Conservation (phyloP, 75 land plant species). For the Picea sitchensis region DNA sequence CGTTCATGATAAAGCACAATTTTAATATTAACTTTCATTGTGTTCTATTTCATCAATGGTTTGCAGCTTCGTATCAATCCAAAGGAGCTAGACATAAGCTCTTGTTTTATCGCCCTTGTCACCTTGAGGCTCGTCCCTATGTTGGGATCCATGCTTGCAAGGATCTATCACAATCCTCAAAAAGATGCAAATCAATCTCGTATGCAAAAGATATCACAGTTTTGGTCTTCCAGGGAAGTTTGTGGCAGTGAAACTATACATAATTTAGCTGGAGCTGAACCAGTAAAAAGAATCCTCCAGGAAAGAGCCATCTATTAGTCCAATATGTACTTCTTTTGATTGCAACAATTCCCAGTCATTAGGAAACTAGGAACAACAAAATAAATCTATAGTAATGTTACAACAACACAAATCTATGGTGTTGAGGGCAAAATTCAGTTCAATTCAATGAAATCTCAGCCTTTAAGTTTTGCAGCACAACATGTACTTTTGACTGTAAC, state of each 20-base stretch:
- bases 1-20: no score
- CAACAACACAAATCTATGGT: no score
- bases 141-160: slow-evolving; percentile 87
- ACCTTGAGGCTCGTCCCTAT: slow-evolving; percentile 14
- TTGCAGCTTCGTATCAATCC: slow-evolving; percentile 64
- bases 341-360: no score
- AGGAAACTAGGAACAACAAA: no score
- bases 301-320: slow-evolving; percentile 18
- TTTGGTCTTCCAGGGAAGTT: slow-evolving; percentile 93
- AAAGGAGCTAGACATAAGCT: slow-evolving; percentile 89
- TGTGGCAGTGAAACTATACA: slow-evolving; percentile 76
- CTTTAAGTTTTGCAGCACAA: background rate
- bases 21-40: background rate
- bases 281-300: slow-evolving; percentile 1
- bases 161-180: slow-evolving; percentile 80
- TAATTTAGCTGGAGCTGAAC: slow-evolving; percentile 44
- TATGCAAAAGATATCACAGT: slow-evolving; percentile 82
- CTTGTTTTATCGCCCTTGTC: slow-evolving; percentile 68
- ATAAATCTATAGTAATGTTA: no score
- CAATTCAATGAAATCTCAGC: no score
- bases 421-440: no score
- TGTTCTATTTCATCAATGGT: slow-evolving; percentile 32
- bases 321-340: slow-evolving; percentile 5
- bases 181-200: slow-evolving; percentile 81
- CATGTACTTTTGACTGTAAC: background rate